Evolutionary conservation across 768 basidiomycete species (phyloP).

Genomic region (Termitomyces titanicus): DNA sequence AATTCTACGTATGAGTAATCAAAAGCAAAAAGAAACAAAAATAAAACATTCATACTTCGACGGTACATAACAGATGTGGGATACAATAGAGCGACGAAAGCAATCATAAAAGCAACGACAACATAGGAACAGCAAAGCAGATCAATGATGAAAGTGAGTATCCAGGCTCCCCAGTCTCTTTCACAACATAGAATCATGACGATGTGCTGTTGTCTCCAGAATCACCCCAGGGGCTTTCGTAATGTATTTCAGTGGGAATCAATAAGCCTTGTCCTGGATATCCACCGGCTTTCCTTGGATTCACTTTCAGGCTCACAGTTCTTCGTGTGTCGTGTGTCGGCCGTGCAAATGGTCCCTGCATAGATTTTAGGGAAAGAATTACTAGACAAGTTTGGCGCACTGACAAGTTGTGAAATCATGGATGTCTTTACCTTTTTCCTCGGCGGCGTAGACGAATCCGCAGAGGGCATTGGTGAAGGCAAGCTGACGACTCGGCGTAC

Average conservation of each 20-base stretch:
- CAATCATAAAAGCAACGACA: constrained; percentile 4
- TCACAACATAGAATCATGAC: constrained; percentile 5
- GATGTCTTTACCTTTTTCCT: constrained; percentile 20
- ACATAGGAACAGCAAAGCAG: constrained; percentile 1
- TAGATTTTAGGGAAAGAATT: not conserved
- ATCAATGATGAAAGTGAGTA: not conserved
- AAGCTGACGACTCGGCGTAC: constrained; percentile 40
- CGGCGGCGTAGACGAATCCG: constrained; percentile 14
- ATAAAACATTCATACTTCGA: not conserved
- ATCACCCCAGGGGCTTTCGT: constrained; percentile 3
- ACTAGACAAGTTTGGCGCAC: not conserved
- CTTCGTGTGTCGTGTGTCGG: constrained; percentile 21
- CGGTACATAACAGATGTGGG: not conserved
- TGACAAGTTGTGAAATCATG: constrained; percentile 7
- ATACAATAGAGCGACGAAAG: constrained; percentile 11
- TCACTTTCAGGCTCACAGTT: constrained; percentile 22
- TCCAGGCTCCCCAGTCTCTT: not conserved
- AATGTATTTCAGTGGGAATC: not conserved
- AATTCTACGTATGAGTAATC: not conserved
- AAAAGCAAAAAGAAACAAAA: not conserved
- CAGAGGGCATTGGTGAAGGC: constrained; percentile 23
- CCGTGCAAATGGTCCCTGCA: constrained; percentile 17
- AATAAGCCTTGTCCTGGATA: constrained; percentile 15
- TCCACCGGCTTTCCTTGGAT: constrained; percentile 5
- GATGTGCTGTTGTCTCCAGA: constrained; percentile 7